These are phyloP conservation scores for Hibiscus syriacus DNA, from an alignment of 345 rosid species.

Conservation along the genomic window DNA sequence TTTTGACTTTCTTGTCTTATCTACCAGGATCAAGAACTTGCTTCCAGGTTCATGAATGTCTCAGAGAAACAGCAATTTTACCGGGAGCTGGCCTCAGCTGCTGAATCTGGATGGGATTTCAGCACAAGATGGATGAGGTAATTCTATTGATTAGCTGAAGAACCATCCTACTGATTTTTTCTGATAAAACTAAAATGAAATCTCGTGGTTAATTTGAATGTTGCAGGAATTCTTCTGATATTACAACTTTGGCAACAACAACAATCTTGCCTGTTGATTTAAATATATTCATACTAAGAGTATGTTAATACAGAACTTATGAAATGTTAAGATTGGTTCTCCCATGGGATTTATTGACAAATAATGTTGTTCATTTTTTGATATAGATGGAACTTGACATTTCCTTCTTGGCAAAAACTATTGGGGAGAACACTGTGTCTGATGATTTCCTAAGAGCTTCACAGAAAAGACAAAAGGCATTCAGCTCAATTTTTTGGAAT, in stretches of 20 bases:
- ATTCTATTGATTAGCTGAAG: background rate
- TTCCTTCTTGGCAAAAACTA: conserved; percentile 52
- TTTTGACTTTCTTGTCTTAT: conserved; percentile 3
- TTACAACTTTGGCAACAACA: conserved; percentile 68
- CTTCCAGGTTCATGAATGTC: conserved; percentile 42
- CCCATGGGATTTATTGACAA: conserved; percentile 1
- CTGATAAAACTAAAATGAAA: background rate
- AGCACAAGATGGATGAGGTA: conserved; percentile 97
- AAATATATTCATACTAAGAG: conserved; percentile 69
- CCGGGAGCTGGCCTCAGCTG: conserved; percentile 70
- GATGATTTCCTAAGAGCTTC: conserved; percentile 46
- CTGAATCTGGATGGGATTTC: conserved; percentile 96
- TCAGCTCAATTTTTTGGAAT: conserved; percentile 65
- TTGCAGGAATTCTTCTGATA: conserved; percentile 49
- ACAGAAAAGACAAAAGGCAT: conserved; percentile 52
- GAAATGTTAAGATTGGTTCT: background rate
- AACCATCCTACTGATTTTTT: background rate
- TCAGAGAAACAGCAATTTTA: conserved; percentile 57
- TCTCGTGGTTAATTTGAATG: background rate
- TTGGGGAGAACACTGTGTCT: conserved; percentile 36
- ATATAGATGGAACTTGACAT: conserved; percentile 87
- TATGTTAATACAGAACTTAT: conserved; percentile 16
- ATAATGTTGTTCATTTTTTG: conserved; percentile 4
- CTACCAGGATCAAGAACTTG: conserved; percentile 53
- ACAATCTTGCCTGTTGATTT: conserved; percentile 82